Base-by-base conservation (phyloP, 2,329 filamentous ascomycete genomes). In the Colletotrichum sp. region DNA sequence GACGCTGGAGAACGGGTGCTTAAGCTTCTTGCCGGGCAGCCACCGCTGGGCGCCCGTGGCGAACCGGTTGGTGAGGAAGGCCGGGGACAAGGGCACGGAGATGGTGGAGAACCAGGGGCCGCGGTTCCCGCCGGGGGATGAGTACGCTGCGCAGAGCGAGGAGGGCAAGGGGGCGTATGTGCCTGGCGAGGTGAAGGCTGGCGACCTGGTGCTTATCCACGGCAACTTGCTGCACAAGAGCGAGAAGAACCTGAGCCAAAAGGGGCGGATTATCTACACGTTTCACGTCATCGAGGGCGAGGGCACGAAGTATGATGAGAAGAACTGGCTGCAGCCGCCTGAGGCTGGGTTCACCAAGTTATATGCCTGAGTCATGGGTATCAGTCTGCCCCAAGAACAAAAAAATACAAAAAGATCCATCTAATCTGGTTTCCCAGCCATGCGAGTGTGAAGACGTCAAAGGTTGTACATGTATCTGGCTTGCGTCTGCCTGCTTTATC, bases 171-270 rank as follows among this genome's bases (percentile, higher is more conserved):
- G 90, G 75, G 89, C 92, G 77, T 97, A 98, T 84, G 92, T 94
- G 69, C 87, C 96, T 65, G 94, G 95, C 5, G 95, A 98, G 87
- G 95, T 99, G 71, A 96, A 96, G 87, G 96, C 96, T 0, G 97
- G 97, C 0, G 95, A 94, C 63, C 84, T 99, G 84, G 96, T 99
- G 64, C 86, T 99, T 77, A 99, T 99, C 79, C 96, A 99, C 87
- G 97, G 97, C 2, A 99, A 99, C 85, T 86, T 98, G 80, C 84
- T 99, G 87, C 97, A 99, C 86, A 98, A 98, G 91, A 98, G 96
- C 83, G 96, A 98, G 90, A 95, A 91, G 89, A 99, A 99, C 83
- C 90, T 91, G 72, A 98, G 96, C 83, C 86, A 90, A 78, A 96
- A 95, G 88, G 96, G 96, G 26, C 90, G 96, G 79, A 98, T 97